These are phyloP conservation scores for Didymella lethalis DNA, from an alignment of 2,329 filamentous ascomycete genomes.

Conservation along the genomic window DNA sequence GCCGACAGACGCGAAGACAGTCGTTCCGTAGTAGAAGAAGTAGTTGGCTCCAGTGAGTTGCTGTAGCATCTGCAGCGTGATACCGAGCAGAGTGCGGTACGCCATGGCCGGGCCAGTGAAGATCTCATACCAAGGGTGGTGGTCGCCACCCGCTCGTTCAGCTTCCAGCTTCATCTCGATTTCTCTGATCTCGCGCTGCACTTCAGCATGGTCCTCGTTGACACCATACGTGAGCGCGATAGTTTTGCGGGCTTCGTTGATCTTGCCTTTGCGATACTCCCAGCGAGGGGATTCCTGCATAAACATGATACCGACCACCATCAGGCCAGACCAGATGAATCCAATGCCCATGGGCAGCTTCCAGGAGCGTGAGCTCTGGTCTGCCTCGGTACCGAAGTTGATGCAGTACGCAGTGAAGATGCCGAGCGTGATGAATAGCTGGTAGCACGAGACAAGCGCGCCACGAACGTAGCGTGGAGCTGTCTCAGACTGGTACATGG, in stretches of 20 bases:
- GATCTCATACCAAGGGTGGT: slow-evolving; percentile 62
- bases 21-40: slow-evolving; percentile 59
- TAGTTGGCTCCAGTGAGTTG: slow-evolving; percentile 74
- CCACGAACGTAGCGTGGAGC: slow-evolving; percentile 71
- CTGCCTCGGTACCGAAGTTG: slow-evolving; percentile 67
- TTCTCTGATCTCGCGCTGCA: slow-evolving; percentile 62
- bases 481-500: slow-evolving; percentile 72
- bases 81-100: slow-evolving; percentile 69
- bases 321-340: slow-evolving; percentile 64
- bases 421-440: slow-evolving; percentile 73
- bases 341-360: slow-evolving; percentile 69
- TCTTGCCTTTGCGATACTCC: slow-evolving; percentile 64
- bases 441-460: slow-evolving; percentile 69
- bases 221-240: slow-evolving; percentile 65
- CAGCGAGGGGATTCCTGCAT: slow-evolving; percentile 66
- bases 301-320: slow-evolving; percentile 62
- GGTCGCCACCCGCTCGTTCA: slow-evolving; percentile 53
- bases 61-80: slow-evolving; percentile 70
- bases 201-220: slow-evolving; percentile 62
- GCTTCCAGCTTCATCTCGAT: slow-evolving; percentile 65
- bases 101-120: slow-evolving; percentile 72
- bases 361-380: slow-evolving; percentile 63
- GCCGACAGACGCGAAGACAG: slow-evolving; percentile 54
- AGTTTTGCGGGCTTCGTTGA: slow-evolving; percentile 59
- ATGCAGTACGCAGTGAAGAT: slow-evolving; percentile 63